Evolutionary conservation across 257 asterid species (phyloP), one percentile per base, ranked within the genome.

Genomic region (Mitragyna speciosa): DNA sequence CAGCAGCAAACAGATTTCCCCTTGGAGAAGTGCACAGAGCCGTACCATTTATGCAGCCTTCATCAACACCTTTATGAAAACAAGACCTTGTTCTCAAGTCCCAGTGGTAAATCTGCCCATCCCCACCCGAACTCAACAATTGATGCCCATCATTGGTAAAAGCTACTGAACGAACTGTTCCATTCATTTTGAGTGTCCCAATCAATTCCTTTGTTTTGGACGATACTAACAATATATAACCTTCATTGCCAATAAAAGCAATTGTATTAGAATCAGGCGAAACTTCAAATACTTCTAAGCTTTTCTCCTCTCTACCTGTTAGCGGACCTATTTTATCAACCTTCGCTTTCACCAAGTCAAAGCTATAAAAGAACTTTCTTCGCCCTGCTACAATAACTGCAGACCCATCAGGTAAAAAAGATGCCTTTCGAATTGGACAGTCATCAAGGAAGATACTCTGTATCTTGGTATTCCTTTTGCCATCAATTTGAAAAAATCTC

Each of bases 181-280:
- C 99, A 20, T 96, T 94, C 98, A 96, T 94, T 84, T 96, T 96
- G 74, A 96, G 84, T 9, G 97, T 92, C 56, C 97, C 99, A 52
- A 94, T 88, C 22, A 96, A 79, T 79, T 96, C 95, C 83, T 96
- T 92, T 4, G 98, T 91, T 84, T 89, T 89, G 58, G 97, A 36
- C 14, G 97, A 94, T 73, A 94, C 99, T 81, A 96, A 73, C 45
- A 96, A 85, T 61, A 94, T 91, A 78, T 87, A 87, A 76, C 99
- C 99, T 84, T 94, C 97, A 12, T 94, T 94, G 75, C 99, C 99
- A 43, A 92, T 81, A 86, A 96, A 96, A 9, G 97, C 98, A 36
- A 96, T 89, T 17, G 92, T 91, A 5, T 78, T 86, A 24, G 97
- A 94, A 86, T 96, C 97, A n/a, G 98, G 99, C 43, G 98, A 91